These are phyloP conservation scores for Amylostereum areolatum DNA, from an alignment of 1,284 basidiomycete genomes.

Conservation along the genomic window DNA sequence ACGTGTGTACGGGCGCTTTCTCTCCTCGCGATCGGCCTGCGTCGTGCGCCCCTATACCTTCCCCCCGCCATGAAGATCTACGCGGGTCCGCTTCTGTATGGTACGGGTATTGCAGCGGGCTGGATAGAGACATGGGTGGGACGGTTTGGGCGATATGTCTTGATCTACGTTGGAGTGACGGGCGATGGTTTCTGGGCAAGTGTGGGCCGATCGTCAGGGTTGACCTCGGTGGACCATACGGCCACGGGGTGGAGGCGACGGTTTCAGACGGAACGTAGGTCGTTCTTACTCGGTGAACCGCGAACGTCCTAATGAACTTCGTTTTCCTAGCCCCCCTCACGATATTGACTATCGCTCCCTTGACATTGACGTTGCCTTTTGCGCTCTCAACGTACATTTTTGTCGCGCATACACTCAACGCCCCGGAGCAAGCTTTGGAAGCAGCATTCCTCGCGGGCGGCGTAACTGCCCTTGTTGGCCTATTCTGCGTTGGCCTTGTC, in stretches of 20 bases:
- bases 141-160: slow-evolving; percentile 76
- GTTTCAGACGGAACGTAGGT: slow-evolving; percentile 54
- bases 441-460: slow-evolving; percentile 75
- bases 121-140: slow-evolving; percentile 61
- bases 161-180: slow-evolving; percentile 83
- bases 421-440: slow-evolving; percentile 71
- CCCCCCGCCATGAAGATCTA: slow-evolving; percentile 33
- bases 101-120: slow-evolving; percentile 37
- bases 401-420: slow-evolving; percentile 77
- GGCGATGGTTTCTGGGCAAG: slow-evolving; percentile 80
- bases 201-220: slow-evolving; percentile 60
- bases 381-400: slow-evolving; percentile 83
- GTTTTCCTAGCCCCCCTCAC: slow-evolving; percentile 52
- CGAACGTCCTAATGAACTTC: neutral
- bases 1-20: slow-evolving; percentile 58
- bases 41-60: slow-evolving; percentile 52
- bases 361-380: slow-evolving; percentile 76
- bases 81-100: slow-evolving; percentile 34
- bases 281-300: neutral
- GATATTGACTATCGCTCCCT: slow-evolving; percentile 73
- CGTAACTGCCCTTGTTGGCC: slow-evolving; percentile 75
- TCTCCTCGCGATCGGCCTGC: slow-evolving; percentile 42
- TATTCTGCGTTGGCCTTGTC: slow-evolving; percentile 79
- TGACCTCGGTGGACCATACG: slow-evolving; percentile 40
- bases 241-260: slow-evolving; percentile 36